Conservation (phyloP, 2,329 filamentous ascomycete species). For the Cladosporium oxysporum region DNA sequence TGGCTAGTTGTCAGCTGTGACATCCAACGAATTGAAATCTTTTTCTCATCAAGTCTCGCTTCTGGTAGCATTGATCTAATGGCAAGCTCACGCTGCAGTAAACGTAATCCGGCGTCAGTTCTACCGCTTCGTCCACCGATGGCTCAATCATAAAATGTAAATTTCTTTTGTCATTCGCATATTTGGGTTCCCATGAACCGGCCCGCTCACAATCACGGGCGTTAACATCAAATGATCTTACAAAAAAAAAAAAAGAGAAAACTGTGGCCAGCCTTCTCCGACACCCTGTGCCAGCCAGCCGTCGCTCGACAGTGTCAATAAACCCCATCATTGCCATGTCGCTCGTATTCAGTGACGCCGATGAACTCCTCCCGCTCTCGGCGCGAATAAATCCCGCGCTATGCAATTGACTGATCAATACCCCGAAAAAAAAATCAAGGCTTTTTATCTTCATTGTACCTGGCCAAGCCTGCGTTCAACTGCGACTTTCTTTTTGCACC, state of each 20-base stretch:
- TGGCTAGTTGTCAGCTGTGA: neutral
- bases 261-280: neutral
- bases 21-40: neutral
- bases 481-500: neutral
- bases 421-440: neutral
- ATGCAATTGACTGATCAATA: neutral
- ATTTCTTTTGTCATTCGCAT: neutral
- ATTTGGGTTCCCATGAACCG: neutral
- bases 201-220: neutral
- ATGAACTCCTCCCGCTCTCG: slow-evolving; percentile 6
- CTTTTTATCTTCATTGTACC: neutral
- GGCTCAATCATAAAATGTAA: neutral
- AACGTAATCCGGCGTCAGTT: neutral
- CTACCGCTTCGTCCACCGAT: too few species aligned
- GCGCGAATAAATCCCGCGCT: slow-evolving; percentile 6
- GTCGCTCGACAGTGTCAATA: neutral
- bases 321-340: neutral
- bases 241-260: neutral
- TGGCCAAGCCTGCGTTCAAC: too few species aligned
- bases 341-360: neutral
- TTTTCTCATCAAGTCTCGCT: neutral
- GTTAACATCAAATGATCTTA: neutral
- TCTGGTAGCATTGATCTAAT: neutral
- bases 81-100: neutral
- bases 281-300: neutral